phyloP scores from a whole-genome alignment of 352 stramenopile genomes.

The Plasmopara halstedii region DNA sequence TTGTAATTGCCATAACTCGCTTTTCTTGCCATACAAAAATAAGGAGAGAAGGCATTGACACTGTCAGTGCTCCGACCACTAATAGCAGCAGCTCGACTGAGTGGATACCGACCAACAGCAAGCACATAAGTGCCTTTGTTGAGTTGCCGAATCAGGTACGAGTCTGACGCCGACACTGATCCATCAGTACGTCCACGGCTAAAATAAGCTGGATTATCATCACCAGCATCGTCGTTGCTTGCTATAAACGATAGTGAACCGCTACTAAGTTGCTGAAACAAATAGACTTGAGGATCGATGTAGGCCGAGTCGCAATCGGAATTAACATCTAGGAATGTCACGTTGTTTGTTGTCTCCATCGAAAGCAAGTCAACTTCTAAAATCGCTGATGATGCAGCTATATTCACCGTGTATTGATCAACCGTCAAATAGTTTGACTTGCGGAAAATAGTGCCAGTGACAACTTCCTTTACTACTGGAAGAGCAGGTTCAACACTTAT shows the following conservation, averaged over 20 bases:
- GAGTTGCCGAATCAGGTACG: slow-evolving; percentile 51
- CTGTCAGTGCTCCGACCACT: slow-evolving; percentile 27
- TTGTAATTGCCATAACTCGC: slow-evolving; percentile 67
- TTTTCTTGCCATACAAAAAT: slow-evolving; percentile 42
- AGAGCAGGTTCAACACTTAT: slow-evolving; percentile 9
- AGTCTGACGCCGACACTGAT: slow-evolving; percentile 43
- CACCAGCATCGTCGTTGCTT: slow-evolving; percentile 60
- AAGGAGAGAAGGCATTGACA: slow-evolving; percentile 44
- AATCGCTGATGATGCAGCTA: slow-evolving; percentile 29
- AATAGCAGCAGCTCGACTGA: slow-evolving; percentile 30
- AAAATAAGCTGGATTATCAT: slow-evolving; percentile 40
- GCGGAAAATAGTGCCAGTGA: slow-evolving; percentile 52
- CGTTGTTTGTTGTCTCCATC: slow-evolving; percentile 41
- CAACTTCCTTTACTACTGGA: slow-evolving; percentile 31
- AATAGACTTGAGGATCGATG: slow-evolving; percentile 56
- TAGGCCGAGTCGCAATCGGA: slow-evolving; percentile 61
- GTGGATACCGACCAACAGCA: slow-evolving; percentile 48
- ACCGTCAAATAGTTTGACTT: slow-evolving; percentile 41
- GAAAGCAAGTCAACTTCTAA: slow-evolving; percentile 65
- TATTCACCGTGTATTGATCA: slow-evolving; percentile 47
- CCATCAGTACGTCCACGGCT: slow-evolving; percentile 29
- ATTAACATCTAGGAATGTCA: slow-evolving; percentile 47
- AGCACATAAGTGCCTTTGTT: slow-evolving; percentile 41
- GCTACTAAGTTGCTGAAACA: slow-evolving; percentile 29
- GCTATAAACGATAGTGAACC: slow-evolving; percentile 29